Percentiles rank a stretch among this genome's conserved stretches.
Evolutionary conservation across 2,329 filamentous ascomycete genomes (phyloP).

Genomic region (Arthroderma sp.): DNA sequence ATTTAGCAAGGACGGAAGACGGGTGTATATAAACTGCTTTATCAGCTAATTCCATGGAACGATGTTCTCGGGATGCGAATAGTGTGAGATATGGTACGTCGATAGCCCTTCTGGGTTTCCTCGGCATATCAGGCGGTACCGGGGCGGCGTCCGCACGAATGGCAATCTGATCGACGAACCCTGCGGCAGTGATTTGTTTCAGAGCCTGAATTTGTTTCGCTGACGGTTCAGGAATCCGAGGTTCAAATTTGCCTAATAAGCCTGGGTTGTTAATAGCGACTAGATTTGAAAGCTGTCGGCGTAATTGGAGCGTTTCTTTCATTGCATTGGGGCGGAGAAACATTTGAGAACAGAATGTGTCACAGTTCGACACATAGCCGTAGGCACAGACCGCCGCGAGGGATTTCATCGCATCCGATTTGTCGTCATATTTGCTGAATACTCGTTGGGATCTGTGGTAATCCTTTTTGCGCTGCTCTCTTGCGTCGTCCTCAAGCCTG

Average conservation of each 20-base stretch:
- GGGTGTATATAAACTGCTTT: conserved; percentile 78
- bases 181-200: conserved; percentile 82
- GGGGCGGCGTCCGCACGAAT: conserved; percentile 81
- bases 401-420: conserved; percentile 78
- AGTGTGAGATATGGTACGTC: conserved; percentile 87
- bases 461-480: conserved; percentile 50
- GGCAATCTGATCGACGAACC: conserved; percentile 88
- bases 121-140: conserved; percentile 49
- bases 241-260: conserved; percentile 25
- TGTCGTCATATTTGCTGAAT: conserved; percentile 68
- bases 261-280: conserved; percentile 58
- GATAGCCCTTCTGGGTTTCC: conserved; percentile 70
- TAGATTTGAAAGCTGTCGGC: conserved; percentile 68
- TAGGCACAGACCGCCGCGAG: conserved; percentile 82
- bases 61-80: conserved; percentile 47
- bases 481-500: conserved; percentile 55
- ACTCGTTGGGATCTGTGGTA: conserved; percentile 62
- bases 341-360: conserved; percentile 65
- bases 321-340: conserved; percentile 82
- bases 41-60: conserved; percentile 37
- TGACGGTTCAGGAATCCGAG: conserved; percentile 46
- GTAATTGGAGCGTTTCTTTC: conserved; percentile 71
- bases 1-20: conserved; percentile 61
- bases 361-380: conserved; percentile 52
- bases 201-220: conserved; percentile 62